phyloP scores from a whole-genome alignment of 2,329 filamentous ascomycete genomes.

The Lachnellula subtilissima region DNA sequence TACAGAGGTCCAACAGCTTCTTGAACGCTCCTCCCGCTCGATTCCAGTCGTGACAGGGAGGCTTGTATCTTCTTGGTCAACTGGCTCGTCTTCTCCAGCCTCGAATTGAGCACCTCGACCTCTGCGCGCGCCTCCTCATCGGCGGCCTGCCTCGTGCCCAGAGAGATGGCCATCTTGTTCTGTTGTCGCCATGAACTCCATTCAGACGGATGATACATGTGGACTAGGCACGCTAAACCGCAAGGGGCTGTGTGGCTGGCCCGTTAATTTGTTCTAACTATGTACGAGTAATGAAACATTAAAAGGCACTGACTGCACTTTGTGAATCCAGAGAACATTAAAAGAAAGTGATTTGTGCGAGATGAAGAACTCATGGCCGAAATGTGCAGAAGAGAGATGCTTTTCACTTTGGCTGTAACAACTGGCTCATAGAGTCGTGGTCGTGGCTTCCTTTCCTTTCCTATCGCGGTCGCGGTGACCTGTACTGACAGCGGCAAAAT shows the following conservation, averaged over 20 bases:
- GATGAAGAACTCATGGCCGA: too few species aligned
- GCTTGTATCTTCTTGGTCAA: conserved; percentile 95
- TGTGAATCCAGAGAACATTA: too few species aligned
- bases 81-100: conserved; percentile 85
- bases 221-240: not conserved
- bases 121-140: conserved; percentile 66
- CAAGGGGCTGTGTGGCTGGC: not conserved
- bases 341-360: too few species aligned
- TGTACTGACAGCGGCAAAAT: not conserved
- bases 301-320: too few species aligned
- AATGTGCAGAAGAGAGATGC: too few species aligned
- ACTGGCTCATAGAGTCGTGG: not conserved
- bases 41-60: conserved; percentile 76
- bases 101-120: conserved; percentile 65
- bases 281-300: too few species aligned
- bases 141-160: conserved; percentile 28
- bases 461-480: too few species aligned
- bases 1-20: conserved; percentile 91
- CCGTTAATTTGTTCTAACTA: not conserved
- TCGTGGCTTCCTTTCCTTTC: not conserved
- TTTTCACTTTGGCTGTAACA: not conserved
- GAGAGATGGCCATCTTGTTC: conserved; percentile 27
- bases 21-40: conserved; percentile 83
- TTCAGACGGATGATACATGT: not conserved
- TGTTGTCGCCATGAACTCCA: conserved; percentile 20